phyloP scores from a whole-genome alignment of 352 stramenopile species.

The Globisporangium polare region DNA sequence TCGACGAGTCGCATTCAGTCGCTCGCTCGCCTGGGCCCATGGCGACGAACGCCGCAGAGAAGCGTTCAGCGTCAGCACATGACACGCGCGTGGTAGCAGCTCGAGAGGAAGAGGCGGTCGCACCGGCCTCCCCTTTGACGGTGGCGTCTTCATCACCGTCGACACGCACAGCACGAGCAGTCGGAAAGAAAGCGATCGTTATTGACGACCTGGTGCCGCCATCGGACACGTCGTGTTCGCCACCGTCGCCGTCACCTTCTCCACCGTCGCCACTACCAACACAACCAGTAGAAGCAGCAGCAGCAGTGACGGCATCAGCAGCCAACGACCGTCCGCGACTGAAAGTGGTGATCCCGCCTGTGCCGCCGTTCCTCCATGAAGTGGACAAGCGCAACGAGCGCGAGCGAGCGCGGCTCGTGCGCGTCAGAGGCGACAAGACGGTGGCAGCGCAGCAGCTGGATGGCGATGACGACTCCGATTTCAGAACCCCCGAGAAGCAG shows the following conservation, averaged over 20 bases:
- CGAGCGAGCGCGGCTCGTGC: background rate
- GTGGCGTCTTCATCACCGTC: background rate
- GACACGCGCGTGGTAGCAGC: background rate
- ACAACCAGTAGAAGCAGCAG: background rate
- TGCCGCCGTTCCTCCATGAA: constrained; percentile 18
- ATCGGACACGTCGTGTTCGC: background rate
- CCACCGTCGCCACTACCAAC: constrained; percentile 4
- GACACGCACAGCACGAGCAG: background rate
- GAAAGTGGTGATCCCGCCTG: constrained; percentile 17
- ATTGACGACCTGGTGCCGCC: constrained; percentile 11
- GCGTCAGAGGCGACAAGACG: background rate
- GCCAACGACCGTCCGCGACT: background rate
- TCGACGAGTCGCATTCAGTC: background rate
- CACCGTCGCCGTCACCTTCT: constrained; percentile 1
- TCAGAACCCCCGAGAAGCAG: constrained; percentile 17
- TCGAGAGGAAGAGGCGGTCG: background rate
- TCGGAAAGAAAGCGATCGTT: background rate
- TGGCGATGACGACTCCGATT: constrained; percentile 9
- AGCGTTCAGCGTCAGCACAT: background rate
- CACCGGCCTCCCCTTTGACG: background rate
- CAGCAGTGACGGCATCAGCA: background rate
- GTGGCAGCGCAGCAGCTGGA: background rate
- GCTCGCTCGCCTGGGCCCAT: background rate
- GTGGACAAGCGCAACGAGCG: constrained; percentile 15
- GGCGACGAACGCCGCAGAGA: background rate